Evolutionary conservation across 2,329 filamentous ascomycete species (phyloP), one percentile per base, ranked within the genome.

Genomic region (Thermoascus crustaceus): DNA sequence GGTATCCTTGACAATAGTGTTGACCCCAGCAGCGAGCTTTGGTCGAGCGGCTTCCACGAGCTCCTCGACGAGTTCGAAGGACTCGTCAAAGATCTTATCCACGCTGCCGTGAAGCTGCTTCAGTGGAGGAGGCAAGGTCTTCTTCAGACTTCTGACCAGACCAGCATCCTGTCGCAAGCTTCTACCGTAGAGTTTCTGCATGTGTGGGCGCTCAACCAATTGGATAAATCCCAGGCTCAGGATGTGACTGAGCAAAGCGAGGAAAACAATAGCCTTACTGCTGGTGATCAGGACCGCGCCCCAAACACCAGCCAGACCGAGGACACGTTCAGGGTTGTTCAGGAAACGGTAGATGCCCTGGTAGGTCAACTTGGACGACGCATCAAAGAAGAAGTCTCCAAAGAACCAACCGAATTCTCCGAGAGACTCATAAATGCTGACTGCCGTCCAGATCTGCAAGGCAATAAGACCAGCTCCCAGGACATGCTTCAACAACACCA

Each of bases 371-470:
- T 91, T 94, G 8, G 82, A 81, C 7, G 80, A 77, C 30, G 85
- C 82, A 42, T 95, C 86, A 56, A 91, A 95, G 71, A 98, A 96
- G 69, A 96, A 98, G 58, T 98, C 91, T 11, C 91, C 91, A 54
- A 88, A 96, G 69, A 96, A 96, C 89, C 89, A 98, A 50, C 91
- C 91, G 53, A 96, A 98, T 55, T 98, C 91, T 38, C 91, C 91
- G 0, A 98, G 76, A 2, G 86, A 93, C 33, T 95, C 87, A 59
- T 96, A 94, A 47, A 96, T 88, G 59, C 87, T 95, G 45, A 84
- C 71, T 2, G 86, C 82, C 1, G 88, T 94, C 91, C 91, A 98
- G 11, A 93, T 63, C 54, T 98, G 91, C 33, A 98, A 72, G 7
- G 82, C 79, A 40, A 96, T 78, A 44, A 96, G 69, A 34, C 83